Evolutionary conservation across 257 asterid genomes (phyloP).

Genomic region (Solanum virginianum): DNA sequence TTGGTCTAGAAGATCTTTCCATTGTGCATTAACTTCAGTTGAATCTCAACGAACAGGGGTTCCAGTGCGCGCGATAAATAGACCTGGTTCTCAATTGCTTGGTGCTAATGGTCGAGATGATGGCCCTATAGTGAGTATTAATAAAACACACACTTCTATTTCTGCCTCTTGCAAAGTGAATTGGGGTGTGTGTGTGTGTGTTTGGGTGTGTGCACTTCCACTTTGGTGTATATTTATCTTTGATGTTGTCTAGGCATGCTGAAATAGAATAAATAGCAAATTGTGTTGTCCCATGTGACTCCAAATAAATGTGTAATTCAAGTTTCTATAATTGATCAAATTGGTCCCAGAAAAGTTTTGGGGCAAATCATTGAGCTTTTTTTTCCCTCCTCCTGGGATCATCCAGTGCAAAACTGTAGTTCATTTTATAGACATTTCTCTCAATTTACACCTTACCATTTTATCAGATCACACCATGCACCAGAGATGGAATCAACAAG

Average conservation of each 20-base stretch:
- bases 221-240: neutral
- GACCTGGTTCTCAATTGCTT: constrained; percentile 82
- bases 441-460: constrained; percentile 16
- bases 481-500: constrained; percentile 89
- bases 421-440: neutral
- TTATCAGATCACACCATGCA: constrained; percentile 79
- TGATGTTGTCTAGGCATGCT: neutral
- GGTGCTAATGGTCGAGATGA: constrained; percentile 99
- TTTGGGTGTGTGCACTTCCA: neutral
- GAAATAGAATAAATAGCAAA: neutral
- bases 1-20: neutral
- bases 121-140: constrained; percentile 76
- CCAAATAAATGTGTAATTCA: neutral
- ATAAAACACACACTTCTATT: neutral
- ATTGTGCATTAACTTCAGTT: neutral
- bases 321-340: neutral
- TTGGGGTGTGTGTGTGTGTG: neutral
- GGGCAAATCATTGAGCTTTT: neutral
- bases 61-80: constrained; percentile 76
- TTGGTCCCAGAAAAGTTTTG: neutral
- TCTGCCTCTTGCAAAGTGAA: neutral
- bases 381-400: neutral
- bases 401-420: neutral
- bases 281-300: neutral
- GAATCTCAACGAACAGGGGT: constrained; percentile 41